Percentiles rank a stretch among this genome's conserved stretches.
phyloP scores from a whole-genome alignment of 768 basidiomycete species.

The Favolaschia claudopus region DNA sequence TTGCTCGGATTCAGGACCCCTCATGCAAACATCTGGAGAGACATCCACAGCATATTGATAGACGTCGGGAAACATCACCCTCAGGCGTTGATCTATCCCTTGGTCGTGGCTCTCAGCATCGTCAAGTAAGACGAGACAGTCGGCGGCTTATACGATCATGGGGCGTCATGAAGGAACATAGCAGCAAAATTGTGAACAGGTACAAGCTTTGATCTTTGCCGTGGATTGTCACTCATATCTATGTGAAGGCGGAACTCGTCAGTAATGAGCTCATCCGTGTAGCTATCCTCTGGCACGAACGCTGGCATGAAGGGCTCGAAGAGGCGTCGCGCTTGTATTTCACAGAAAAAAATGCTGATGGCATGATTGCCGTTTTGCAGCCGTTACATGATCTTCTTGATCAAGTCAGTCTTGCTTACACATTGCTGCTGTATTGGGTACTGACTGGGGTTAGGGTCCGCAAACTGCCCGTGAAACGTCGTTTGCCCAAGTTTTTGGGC shows the following conservation, averaged over 20 bases:
- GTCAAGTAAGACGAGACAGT: constrained; percentile 80
- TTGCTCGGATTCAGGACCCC: constrained; percentile 98
- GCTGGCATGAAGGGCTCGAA: constrained; percentile 98
- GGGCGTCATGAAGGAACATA: constrained; percentile 93
- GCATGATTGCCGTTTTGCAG: constrained; percentile 93
- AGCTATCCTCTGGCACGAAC: constrained; percentile 97
- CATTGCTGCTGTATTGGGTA: not conserved
- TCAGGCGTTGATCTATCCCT: constrained; percentile 93
- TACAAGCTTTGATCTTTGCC: constrained; percentile 32
- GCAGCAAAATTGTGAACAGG: constrained; percentile 89
- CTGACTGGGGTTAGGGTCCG: constrained; percentile 69
- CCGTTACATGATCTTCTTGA: constrained; percentile 94
- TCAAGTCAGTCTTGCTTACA: constrained; percentile 53
- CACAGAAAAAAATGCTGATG: constrained; percentile 95
- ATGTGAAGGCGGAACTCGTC: constrained; percentile 76
- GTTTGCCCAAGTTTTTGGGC: constrained; percentile 92
- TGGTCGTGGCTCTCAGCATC: constrained; percentile 98
- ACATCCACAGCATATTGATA: constrained; percentile 86
- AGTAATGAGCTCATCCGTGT: constrained; percentile 96
- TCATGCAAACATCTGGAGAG: constrained; percentile 81
- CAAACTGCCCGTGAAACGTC: constrained; percentile 94
- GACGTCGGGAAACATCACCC: constrained; percentile 97
- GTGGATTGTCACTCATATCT: constrained; percentile 6
- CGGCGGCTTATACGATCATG: constrained; percentile 88
- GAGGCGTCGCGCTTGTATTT: constrained; percentile 97